phyloP scores from a whole-genome alignment of 805 yeast species.

The Candida maltosa region DNA sequence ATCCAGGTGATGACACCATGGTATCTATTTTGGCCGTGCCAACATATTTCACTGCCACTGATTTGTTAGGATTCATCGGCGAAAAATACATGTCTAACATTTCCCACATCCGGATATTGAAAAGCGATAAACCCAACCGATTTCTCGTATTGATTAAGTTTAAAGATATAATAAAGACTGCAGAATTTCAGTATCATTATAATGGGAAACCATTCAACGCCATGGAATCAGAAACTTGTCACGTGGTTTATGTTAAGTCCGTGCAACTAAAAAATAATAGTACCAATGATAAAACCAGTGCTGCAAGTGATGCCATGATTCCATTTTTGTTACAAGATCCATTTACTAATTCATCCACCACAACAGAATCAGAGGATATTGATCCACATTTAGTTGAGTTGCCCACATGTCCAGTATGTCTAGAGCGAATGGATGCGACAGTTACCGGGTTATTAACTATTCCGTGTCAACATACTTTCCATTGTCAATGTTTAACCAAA shows the following conservation, averaged over 20 bases:
- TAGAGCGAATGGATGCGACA: slow-evolving; percentile 81
- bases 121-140: slow-evolving; percentile 63
- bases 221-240: slow-evolving; percentile 87
- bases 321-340: slow-evolving; percentile 77
- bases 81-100: slow-evolving; percentile 51
- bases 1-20: slow-evolving; percentile 57
- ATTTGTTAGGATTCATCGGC: slow-evolving; percentile 77
- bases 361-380: background rate
- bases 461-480: slow-evolving; percentile 91
- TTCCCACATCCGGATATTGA: slow-evolving; percentile 70
- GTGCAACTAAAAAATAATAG: slow-evolving; percentile 37
- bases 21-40: slow-evolving; percentile 85
- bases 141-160: slow-evolving; percentile 80
- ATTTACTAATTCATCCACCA: slow-evolving; percentile 42
- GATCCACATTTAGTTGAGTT: slow-evolving; percentile 45
- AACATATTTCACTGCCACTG: slow-evolving; percentile 81
- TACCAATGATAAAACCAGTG: slow-evolving; percentile 8
- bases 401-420: slow-evolving; percentile 91
- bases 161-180: slow-evolving; percentile 50
- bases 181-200: slow-evolving; percentile 59
- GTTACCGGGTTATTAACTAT: slow-evolving; percentile 81
- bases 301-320: slow-evolving; percentile 29
- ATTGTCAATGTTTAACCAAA: slow-evolving; percentile 80
- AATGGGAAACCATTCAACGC: slow-evolving; percentile 78
- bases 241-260: slow-evolving; percentile 65